Percentiles rank a stretch among this genome's conserved stretches.
These are phyloP conservation scores for Pseudonectria buxi DNA, from an alignment of 2,329 filamentous ascomycete species.

Conservation along the genomic window DNA sequence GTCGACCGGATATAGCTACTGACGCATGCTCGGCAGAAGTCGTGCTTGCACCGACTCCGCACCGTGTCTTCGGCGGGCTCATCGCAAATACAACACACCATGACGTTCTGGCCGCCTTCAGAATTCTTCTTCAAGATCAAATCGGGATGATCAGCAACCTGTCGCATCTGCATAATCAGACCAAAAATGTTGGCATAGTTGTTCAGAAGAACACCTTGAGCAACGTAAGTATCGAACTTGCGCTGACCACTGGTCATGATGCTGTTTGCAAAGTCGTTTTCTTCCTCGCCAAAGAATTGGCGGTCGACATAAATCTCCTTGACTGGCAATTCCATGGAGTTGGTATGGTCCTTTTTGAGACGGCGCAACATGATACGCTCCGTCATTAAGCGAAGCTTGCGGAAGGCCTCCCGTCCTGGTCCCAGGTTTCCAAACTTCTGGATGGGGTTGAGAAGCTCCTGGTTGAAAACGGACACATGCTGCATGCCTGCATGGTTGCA, in stretches of 20 bases:
- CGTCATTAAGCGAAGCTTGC: conserved; percentile 80
- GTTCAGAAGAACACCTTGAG: conserved; percentile 87
- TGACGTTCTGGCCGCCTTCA: conserved; percentile 79
- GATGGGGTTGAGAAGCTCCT: conserved; percentile 85
- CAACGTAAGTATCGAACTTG: conserved; percentile 92
- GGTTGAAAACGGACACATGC: conserved; percentile 67
- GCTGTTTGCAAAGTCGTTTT: conserved; percentile 89
- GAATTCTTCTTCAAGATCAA: conserved; percentile 82
- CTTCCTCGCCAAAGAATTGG: conserved; percentile 93
- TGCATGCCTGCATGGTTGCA: conserved; percentile 47
- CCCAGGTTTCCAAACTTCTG: conserved; percentile 54
- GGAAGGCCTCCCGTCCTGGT: conserved; percentile 63
- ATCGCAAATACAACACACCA: conserved; percentile 93
- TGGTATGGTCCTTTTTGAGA: conserved; percentile 86
- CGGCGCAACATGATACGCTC: conserved; percentile 93
- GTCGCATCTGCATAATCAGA: conserved; percentile 98
- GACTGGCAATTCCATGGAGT: conserved; percentile 91
- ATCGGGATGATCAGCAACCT: conserved; percentile 94
- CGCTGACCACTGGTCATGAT: conserved; percentile 90
- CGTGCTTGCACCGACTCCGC: conserved; percentile 84
- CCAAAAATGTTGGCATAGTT: conserved; percentile 99
- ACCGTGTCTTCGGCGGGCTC: conserved; percentile 94
- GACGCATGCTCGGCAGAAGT: conserved; percentile 45
- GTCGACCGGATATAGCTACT: conserved; percentile 63
- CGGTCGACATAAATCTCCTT: conserved; percentile 90